Percentiles rank a stretch among this genome's conserved stretches.
Conservation (phyloP, 1,139 yeast genomes). For the Debaryomyces psychrophilus region DNA sequence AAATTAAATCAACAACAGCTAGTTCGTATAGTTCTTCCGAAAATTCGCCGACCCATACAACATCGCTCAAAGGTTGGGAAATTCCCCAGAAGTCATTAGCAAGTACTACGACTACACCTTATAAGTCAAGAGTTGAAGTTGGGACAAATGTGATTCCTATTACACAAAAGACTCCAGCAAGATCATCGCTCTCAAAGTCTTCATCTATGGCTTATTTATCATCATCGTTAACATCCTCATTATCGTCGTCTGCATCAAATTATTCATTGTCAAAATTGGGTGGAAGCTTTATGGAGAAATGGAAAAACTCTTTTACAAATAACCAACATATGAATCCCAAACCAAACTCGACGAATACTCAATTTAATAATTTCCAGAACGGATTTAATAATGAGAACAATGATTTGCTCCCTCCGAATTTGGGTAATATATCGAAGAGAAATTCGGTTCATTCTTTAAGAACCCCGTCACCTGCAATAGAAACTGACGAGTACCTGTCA, state of each 20-base stretch:
- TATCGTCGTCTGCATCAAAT: slow-evolving; percentile 41
- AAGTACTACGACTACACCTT: slow-evolving; percentile 24
- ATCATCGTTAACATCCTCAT: slow-evolving; percentile 43
- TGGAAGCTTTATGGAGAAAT: slow-evolving; percentile 50
- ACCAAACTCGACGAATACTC: slow-evolving; percentile 9
- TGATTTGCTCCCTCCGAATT: slow-evolving; percentile 15
- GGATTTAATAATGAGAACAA: slow-evolving; percentile 1
- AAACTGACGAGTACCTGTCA: slow-evolving; percentile 49
- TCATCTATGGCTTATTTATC: slow-evolving; percentile 49
- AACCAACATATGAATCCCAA: slow-evolving; percentile 13
- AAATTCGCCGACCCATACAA: slow-evolving; percentile 29
- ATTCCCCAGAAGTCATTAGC: slow-evolving; percentile 42
- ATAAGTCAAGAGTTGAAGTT: slow-evolving; percentile 18
- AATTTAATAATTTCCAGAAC: neutral
- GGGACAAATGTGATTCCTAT: slow-evolving; percentile 28
- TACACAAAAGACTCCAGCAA: slow-evolving; percentile 21
- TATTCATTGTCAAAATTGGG: slow-evolving; percentile 47
- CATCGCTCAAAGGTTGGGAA: slow-evolving; percentile 45
- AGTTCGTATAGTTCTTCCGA: slow-evolving; percentile 31
- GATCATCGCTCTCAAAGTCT: slow-evolving; percentile 35
- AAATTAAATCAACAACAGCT: slow-evolving; percentile 26
- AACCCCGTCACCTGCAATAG: slow-evolving; percentile 53
- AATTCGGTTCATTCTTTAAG: slow-evolving; percentile 37
- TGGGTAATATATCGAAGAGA: slow-evolving; percentile 28
- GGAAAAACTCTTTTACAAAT: slow-evolving; percentile 40